Evolutionary conservation across 129 eudicot species (phyloP), one percentile per base, ranked within the genome.

Genomic region (Kitagawia praeruptora): DNA sequence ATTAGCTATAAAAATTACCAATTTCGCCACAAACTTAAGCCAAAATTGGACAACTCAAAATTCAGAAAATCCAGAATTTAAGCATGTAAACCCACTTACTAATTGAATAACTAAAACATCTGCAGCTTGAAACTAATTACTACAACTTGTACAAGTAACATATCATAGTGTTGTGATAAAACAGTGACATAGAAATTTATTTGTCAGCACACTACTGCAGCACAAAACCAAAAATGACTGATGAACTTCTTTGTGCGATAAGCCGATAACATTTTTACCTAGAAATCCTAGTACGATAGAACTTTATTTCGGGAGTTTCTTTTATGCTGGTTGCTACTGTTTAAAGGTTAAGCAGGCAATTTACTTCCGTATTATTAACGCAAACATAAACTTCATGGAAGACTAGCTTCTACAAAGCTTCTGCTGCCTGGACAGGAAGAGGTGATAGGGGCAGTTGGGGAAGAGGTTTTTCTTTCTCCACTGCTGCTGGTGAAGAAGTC

Each of bases 391-490:
- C 28, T 51, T 74, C 81, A 85, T 6, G 84, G 83, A 31, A 76
- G 71, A 70, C 85, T 47, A 19, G 80, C 85, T 76, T 85, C 91
- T 61, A 80, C 81, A 49, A 77, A 76, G 74, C 39, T 64, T 76
- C 79, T 78, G 54, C 79, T 81, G 38, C n/a, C 9, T 72, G 87
- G 79, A 87, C 77, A 81, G 77, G 77, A 45, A 75, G 18, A 10
- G 61, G 77, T 74, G 77, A 74, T 12, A 39, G 63, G 25, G 88
- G 88, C 37, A 61, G 83, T 31, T 75, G 70, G 9, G 86, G 77
- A 15, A 78, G 81, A 73, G 75, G 38, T 41, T 81, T 73, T 71
- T 78, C 72, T 41, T 81, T 75, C n/a, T 81, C 80, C 44, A 77
- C 72, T 16, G 51, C 74, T 10, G 51, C 67, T 64, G 83, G 78